Base-by-base conservation (phyloP, 441 rosid species). In the Adansonia rubrostipa region DNA sequence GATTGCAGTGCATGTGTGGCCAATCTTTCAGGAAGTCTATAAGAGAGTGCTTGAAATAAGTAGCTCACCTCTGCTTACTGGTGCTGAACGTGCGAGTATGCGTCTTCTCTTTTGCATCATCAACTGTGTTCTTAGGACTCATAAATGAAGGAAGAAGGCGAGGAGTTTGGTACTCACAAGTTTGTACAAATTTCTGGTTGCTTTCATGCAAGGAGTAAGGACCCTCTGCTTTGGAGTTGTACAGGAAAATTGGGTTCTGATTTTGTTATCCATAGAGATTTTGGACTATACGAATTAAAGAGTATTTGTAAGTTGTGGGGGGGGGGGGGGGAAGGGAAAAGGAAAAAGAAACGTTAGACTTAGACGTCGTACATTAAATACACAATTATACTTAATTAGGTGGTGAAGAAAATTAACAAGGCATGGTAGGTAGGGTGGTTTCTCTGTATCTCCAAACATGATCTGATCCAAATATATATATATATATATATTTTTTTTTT, bases 1-100 rank as follows among this genome's bases (percentile, higher is more conserved):
- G 86, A 86, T 86, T 10, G 85, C 87, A 0, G 75, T 82, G 60
- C 89, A 90, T 33, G 87, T 80, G 2, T 83, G 85, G 2, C 92
- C 91, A 15, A 86, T 91, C 77, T 85, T 91, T 19, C 92, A 91
- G 77, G 91, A 89, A 74, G 95, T 91, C 2, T 86, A 84, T 82
- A 89, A 87, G 83, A 85, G 83, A 71, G 79, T 91, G 71, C 86
- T 78, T 60, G 88, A 84, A 19, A 87, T 84, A 24, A 87, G 86
- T 24, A 86, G 67, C 82, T 64, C 85, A 57, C 88, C 90, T 1
- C 64, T 83, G 4, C 54, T 58, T 9, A 56, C 82, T 0, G 88
- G 88, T 15, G 58, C 84, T 0, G 91, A 91, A 33, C 87, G 83
- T 19, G 80, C 87, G 3, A 84, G 83, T 54, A 81, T 86, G 77